Evolutionary conservation across 2,329 filamentous ascomycete genomes (phyloP).

Genomic region (Echinosphaeria canescens): DNA sequence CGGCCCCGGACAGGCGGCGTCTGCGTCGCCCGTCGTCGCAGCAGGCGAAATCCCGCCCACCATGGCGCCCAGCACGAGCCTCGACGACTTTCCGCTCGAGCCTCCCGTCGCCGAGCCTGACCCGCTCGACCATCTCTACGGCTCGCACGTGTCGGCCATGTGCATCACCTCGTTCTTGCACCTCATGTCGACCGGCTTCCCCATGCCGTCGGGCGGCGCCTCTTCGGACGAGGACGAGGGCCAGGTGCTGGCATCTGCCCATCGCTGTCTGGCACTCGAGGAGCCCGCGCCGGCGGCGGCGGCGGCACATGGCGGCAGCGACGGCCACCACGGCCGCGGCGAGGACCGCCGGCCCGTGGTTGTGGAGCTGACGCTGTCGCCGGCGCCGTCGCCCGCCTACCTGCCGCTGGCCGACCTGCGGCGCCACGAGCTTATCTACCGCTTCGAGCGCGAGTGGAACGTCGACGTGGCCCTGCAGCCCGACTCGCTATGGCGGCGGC

Average conservation of each 20-base stretch:
- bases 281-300: too few relatives aligned
- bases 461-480: conserved; percentile 62
- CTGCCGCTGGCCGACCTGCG: conserved; percentile 47
- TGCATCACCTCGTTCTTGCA: conserved; percentile 45
- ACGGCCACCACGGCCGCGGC: conserved; percentile 8
- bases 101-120: conserved; percentile 31
- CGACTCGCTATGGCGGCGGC: conserved; percentile 51
- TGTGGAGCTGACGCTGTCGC: conserved; percentile 42
- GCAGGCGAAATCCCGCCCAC: conserved; percentile 27
- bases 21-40: too few relatives aligned
- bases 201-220: conserved; percentile 22
- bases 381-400: conserved; percentile 38
- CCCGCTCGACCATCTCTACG: conserved; percentile 41
- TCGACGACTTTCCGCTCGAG: conserved; percentile 37
- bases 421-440: conserved; percentile 62
- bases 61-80: conserved; percentile 34
- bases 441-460: conserved; percentile 77
- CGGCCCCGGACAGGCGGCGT: conserved; percentile 10
- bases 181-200: conserved; percentile 41
- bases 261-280: conserved; percentile 35
- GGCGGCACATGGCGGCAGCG: too few relatives aligned
- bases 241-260: conserved; percentile 37
- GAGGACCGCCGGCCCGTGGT: conserved; percentile 29
- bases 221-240: conserved; percentile 20
- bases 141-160: conserved; percentile 40